Percentiles rank a stretch among this genome's conserved stretches.
phyloP scores from a whole-genome alignment of 371 early-diverging fungal genomes.

The Funneliformis caledonium region DNA sequence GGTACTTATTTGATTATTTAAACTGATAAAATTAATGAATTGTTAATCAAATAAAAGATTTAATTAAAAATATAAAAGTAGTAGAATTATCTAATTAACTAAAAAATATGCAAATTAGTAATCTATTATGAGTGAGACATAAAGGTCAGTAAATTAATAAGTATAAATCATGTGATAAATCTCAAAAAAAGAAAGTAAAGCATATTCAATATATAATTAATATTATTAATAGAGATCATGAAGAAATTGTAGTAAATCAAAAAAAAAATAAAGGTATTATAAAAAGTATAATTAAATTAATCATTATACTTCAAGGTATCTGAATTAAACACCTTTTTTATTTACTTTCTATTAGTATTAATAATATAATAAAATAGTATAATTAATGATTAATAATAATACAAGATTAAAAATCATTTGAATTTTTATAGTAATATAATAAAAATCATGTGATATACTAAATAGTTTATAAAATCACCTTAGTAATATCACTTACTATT shows the following conservation, averaged over 20 bases:
- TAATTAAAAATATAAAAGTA: neutral
- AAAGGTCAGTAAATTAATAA: neutral
- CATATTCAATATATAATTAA: neutral
- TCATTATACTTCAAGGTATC: conserved; percentile 18
- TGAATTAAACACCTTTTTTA: no score
- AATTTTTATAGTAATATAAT: no score
- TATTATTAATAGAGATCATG: neutral
- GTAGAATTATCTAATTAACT: neutral
- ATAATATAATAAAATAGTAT: no score
- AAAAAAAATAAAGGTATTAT: neutral
- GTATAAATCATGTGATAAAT: neutral
- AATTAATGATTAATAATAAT: no score
- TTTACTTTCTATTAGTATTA: no score
- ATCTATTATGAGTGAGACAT: neutral
- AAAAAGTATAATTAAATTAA: conserved; percentile 2
- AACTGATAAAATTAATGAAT: neutral
- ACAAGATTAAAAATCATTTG: no score
- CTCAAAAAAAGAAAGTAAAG: conserved; percentile 8
- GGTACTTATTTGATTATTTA: neutral
- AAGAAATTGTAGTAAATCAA: neutral
- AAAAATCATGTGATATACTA: no score
- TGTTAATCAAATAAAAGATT: neutral
- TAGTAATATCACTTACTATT: no score
- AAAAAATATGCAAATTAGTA: neutral
- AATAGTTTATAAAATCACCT: no score